Conservation (phyloP, 2,329 filamentous ascomycete species). For the Ascochyta clinopodiicola region DNA sequence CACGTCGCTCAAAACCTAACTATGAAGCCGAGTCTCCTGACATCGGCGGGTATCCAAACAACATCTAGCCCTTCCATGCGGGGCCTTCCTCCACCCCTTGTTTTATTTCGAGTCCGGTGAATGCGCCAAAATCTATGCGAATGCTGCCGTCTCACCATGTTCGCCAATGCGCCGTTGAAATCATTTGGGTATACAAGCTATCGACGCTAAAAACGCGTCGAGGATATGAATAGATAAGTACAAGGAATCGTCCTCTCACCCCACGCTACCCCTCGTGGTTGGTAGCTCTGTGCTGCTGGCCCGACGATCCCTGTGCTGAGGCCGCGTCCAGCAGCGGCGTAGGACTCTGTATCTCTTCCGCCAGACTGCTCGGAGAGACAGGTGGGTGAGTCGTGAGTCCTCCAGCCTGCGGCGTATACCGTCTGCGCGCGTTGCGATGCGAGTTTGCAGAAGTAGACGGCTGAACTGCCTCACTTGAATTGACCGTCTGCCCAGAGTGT, state of each 20-base stretch:
- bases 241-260: not conserved
- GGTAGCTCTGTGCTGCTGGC: conserved; percentile 7
- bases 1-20: conserved; percentile 11
- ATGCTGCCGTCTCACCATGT: conserved; percentile 30
- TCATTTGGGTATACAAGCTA: conserved; percentile 32
- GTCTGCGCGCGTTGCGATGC: conserved; percentile 31
- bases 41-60: conserved; percentile 39
- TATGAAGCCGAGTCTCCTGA: conserved; percentile 29
- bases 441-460: conserved; percentile 18
- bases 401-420: conserved; percentile 32
- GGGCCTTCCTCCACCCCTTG: conserved; percentile 15
- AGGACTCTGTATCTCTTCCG: conserved; percentile 12
- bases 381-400: conserved; percentile 15
- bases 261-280: conserved; percentile 40
- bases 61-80: conserved; percentile 11
- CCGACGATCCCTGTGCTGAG: not conserved
- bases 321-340: conserved; percentile 11
- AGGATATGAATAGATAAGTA: conserved; percentile 33
- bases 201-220: conserved; percentile 21
- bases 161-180: conserved; percentile 30
- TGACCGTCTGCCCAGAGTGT: conserved; percentile 14
- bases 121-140: conserved; percentile 34
- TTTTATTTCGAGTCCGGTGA: conserved; percentile 26
- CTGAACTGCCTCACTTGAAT: conserved; percentile 20
- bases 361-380: conserved; percentile 10